Evolutionary conservation across 164 flowering plant species (phyloP).

Genomic region (Aristolochia contorta): DNA sequence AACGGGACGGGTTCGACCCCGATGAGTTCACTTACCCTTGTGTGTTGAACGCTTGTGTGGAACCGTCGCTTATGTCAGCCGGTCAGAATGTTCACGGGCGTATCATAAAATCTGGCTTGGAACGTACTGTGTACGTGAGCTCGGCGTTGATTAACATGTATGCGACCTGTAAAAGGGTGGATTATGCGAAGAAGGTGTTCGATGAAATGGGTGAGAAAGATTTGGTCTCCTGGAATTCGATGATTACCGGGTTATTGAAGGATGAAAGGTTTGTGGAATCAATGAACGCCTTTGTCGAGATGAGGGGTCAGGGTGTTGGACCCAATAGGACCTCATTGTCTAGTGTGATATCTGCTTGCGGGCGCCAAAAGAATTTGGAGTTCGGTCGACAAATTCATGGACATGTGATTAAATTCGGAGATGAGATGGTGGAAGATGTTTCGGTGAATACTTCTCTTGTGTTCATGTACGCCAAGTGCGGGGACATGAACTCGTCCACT

Average conservation of each 20-base stretch:
- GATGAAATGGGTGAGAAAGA: constrained; percentile 27
- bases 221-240: constrained; percentile 22
- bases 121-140: constrained; percentile 26
- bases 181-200: constrained; percentile 27
- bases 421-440: constrained; percentile 5
- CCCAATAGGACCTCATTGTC: constrained; percentile 51
- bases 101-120: constrained; percentile 29
- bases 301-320: constrained; percentile 20
- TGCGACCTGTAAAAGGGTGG: constrained; percentile 26
- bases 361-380: constrained; percentile 8
- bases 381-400: constrained; percentile 26
- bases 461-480: constrained; percentile 10
- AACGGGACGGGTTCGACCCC: constrained; percentile 26
- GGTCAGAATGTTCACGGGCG: constrained; percentile 42
- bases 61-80: background rate
- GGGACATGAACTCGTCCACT: constrained; percentile 1
- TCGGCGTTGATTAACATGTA: constrained; percentile 67
- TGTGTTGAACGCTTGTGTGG: constrained; percentile 52
- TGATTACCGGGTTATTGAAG: constrained; percentile 21
- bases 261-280: constrained; percentile 13
- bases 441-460: constrained; percentile 9
- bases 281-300: background rate
- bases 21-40: constrained; percentile 49
- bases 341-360: constrained; percentile 23
- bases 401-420: constrained; percentile 9